Base-by-base conservation (phyloP, 345 rosid genomes). In the Lenwebbia sp. region DNA sequence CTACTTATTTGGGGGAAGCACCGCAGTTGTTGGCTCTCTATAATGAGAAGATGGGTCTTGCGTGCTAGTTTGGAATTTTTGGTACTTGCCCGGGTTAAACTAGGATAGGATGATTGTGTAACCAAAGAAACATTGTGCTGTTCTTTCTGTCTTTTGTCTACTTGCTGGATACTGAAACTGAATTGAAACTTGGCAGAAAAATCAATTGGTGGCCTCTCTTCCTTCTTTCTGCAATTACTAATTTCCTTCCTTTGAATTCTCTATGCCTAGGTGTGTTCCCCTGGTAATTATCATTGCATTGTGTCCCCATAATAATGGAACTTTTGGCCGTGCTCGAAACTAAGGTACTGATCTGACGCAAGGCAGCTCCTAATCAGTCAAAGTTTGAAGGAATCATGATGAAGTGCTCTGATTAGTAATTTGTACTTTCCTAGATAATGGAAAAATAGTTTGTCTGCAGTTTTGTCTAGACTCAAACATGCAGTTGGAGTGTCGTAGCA, bases 11-110 rank as follows among this genome's bases (percentile, higher is more conserved):
- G n/a, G n/a, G n/a, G n/a, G n/a, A n/a, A n/a, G n/a, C n/a, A n/a
- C n/a, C n/a, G n/a, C n/a, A n/a, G n/a, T n/a, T n/a, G n/a, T n/a
- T n/a, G n/a, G n/a, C n/a, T n/a, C n/a, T n/a, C n/a, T n/a, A n/a
- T n/a, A n/a, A n/a, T n/a, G n/a, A n/a, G 83, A 85, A 94, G 93
- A 92, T 92, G 92, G 70, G 70, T 50, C 37, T 13, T 28, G 74
- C 37, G 12, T 5, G 15, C 62, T 57, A 57, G 62, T 26, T n/a
- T 58, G 70, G 70, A 60, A 60, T 28, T 60, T 10, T 60, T 60
- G 70, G 37, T 60, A 60, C 70, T 60, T 60, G 33, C 19, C 5
- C 9, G 0, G 33, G 37, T 60, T 60, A n/a, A 58, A 13, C 70
- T 60, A 60, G 37, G 21, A n/a, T 60, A 60, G 21, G 70, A 60